phyloP scores from a whole-genome alignment of 73 alveolate species.

The Diophrys sp. region DNA sequence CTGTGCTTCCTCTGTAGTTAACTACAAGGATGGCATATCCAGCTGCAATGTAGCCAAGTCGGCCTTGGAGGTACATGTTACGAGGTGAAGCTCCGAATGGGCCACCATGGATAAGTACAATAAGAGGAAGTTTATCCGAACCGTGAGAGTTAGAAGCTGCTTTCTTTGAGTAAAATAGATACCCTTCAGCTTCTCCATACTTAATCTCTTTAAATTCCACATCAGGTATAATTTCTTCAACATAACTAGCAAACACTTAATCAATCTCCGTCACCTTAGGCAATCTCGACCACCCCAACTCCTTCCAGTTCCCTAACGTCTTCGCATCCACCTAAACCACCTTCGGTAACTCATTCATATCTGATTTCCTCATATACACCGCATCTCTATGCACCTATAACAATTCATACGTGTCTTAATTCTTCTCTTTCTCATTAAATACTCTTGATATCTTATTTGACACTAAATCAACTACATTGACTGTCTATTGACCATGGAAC shows the following conservation, averaged over 20 bases:
- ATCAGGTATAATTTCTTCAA: not conserved
- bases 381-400: not conserved
- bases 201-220: not conserved
- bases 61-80: slow-evolving; percentile 15
- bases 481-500: slow-evolving; percentile 4
- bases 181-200: slow-evolving; percentile 46
- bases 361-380: not conserved
- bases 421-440: not conserved
- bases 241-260: not conserved
- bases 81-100: slow-evolving; percentile 35
- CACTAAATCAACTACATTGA: not conserved
- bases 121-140: slow-evolving; percentile 28
- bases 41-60: slow-evolving; percentile 8
- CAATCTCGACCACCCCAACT: not conserved
- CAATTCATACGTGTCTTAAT: not conserved
- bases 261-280: not conserved
- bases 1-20: slow-evolving; percentile 47
- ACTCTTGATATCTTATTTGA: not conserved
- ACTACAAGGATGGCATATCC: slow-evolving; percentile 37
- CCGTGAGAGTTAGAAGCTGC: not conserved
- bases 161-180: slow-evolving; percentile 5
- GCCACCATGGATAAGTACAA: slow-evolving; percentile 62
- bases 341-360: not conserved
- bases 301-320: not conserved
- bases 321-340: not conserved